These are phyloP conservation scores for Saturnispora diversa DNA, from an alignment of 805 yeast species.

Conservation along the genomic window DNA sequence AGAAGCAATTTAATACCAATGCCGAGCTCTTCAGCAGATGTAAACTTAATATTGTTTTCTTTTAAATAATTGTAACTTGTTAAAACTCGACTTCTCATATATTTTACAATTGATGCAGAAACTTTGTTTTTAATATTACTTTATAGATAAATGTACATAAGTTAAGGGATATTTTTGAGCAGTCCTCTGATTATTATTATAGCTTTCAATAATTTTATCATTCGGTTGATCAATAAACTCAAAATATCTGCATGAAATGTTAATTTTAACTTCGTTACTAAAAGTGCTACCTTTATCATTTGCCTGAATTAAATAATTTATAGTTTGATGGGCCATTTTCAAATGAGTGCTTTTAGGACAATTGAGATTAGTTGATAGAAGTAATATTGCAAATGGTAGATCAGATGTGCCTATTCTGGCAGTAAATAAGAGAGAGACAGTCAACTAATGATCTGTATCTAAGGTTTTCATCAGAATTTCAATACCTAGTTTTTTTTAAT, in stretches of 20 bases:
- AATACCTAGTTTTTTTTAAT: background rate
- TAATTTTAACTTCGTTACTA: background rate
- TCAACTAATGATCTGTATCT: constrained; percentile 8
- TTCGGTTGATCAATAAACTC: constrained; percentile 4
- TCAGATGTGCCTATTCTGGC: constrained; percentile 11
- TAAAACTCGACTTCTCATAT: too few relatives aligned
- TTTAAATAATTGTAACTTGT: too few relatives aligned
- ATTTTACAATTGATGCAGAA: too few relatives aligned
- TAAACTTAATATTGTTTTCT: too few relatives aligned
- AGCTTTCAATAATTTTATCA: constrained; percentile 1
- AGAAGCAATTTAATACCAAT: too few relatives aligned
- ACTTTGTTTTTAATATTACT: too few relatives aligned
- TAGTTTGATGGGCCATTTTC: constrained; percentile 2
- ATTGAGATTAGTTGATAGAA: constrained; percentile 1
- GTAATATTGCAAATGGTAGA: constrained; percentile 6
- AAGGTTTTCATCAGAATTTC: background rate
- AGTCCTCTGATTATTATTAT: background rate
- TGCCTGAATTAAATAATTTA: constrained; percentile 6
- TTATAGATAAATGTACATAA: too few relatives aligned
- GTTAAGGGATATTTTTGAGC: too few relatives aligned
- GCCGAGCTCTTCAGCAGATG: too few relatives aligned
- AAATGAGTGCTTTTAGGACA: constrained; percentile 6
- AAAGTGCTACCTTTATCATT: background rate
- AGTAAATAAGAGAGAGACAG: constrained; percentile 2
- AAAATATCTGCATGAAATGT: constrained; percentile 4